phyloP scores from a whole-genome alignment of 2,329 filamentous ascomycete genomes.

The Venturia nashicola region DNA sequence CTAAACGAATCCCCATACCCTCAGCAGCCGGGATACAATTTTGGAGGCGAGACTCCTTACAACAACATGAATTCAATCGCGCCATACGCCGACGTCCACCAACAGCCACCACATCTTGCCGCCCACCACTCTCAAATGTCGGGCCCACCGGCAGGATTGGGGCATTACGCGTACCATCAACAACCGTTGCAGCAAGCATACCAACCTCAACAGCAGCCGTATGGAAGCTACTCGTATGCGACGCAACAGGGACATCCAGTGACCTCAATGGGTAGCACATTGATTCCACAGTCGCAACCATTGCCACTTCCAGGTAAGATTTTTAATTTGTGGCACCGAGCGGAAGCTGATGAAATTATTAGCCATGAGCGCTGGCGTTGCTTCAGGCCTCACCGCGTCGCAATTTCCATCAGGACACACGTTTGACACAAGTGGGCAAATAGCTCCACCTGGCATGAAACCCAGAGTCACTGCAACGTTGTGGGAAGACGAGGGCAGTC shows the following conservation, averaged over 20 bases:
- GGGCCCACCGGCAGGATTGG: slow-evolving; percentile 59
- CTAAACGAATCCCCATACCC: slow-evolving; percentile 28
- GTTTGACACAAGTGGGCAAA: slow-evolving; percentile 83
- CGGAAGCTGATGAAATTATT: neutral
- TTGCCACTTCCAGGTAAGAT: slow-evolving; percentile 46
- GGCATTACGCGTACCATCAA: slow-evolving; percentile 70
- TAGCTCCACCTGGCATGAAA: slow-evolving; percentile 89
- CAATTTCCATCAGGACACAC: slow-evolving; percentile 38
- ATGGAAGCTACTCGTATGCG: slow-evolving; percentile 61
- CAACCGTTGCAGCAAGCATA: slow-evolving; percentile 63
- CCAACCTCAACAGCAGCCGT: slow-evolving; percentile 58
- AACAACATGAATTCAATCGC: slow-evolving; percentile 68
- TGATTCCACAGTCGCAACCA: slow-evolving; percentile 49
- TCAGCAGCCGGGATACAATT: slow-evolving; percentile 19
- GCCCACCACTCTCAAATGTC: slow-evolving; percentile 65
- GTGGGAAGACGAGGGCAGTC: slow-evolving; percentile 95
- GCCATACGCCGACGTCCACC: slow-evolving; percentile 75
- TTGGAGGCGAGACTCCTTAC: slow-evolving; percentile 21
- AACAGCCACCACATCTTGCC: slow-evolving; percentile 56
- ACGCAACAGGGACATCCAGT: slow-evolving; percentile 56
- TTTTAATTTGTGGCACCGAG: slow-evolving; percentile 8
- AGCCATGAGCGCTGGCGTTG: slow-evolving; percentile 12
- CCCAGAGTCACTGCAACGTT: slow-evolving; percentile 89
- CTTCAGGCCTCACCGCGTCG: slow-evolving; percentile 10
- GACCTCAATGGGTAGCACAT: slow-evolving; percentile 54